Percentiles rank a stretch among this genome's conserved stretches.
Evolutionary conservation across 2,329 filamentous ascomycete species (phyloP).

Genomic region (Daldinia sp.): DNA sequence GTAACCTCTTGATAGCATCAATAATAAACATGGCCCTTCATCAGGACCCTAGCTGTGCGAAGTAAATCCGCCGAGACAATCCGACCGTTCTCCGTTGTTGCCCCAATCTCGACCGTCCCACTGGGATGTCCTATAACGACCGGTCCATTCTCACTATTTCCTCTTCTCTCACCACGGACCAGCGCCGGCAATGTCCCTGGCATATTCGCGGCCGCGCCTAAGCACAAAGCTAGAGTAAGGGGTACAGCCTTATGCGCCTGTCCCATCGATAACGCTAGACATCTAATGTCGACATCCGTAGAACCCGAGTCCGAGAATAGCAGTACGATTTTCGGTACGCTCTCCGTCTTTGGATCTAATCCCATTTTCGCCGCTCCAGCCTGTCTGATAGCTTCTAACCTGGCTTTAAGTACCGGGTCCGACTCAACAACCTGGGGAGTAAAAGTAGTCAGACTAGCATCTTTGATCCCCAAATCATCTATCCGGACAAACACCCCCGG

Average conservation of each 20-base stretch:
- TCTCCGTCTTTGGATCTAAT: constrained; percentile 53
- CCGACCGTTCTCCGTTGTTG: constrained; percentile 54
- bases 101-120: constrained; percentile 61
- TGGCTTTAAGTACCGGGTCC: constrained; percentile 48
- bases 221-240: constrained; percentile 56
- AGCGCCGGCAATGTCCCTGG: constrained; percentile 56
- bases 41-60: constrained; percentile 62
- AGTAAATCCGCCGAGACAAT: constrained; percentile 60
- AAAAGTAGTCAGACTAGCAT: constrained; percentile 16
- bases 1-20: constrained; percentile 32
- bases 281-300: constrained; percentile 55
- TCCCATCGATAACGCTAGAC: constrained; percentile 61
- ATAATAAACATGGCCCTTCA: constrained; percentile 63
- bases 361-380: constrained; percentile 57
- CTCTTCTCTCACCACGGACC: constrained; percentile 14
- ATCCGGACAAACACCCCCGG: constrained; percentile 57
- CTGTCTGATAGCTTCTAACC: constrained; percentile 55
- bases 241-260: constrained; percentile 60
- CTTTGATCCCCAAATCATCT: constrained; percentile 49
- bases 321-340: constrained; percentile 61
- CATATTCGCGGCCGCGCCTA: constrained; percentile 56
- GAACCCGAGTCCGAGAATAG: constrained; percentile 42
- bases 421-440: constrained; percentile 51
- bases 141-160: constrained; percentile 17
- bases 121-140: constrained; percentile 62